Conservation (phyloP, 768 basidiomycete genomes). For the Podaxis carcinomalis region DNA sequence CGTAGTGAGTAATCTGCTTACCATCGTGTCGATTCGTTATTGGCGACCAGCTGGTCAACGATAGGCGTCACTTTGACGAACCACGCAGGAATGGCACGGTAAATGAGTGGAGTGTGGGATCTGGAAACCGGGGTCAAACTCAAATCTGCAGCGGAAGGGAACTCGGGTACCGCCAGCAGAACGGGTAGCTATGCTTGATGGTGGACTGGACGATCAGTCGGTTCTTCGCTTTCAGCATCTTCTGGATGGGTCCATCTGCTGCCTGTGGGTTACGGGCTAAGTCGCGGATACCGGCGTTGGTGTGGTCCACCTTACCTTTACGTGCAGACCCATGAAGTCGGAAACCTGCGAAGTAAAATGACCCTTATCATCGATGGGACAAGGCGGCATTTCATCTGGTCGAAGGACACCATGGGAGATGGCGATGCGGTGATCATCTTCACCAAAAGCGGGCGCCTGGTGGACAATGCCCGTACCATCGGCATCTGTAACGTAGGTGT, state of each 20-base stretch:
- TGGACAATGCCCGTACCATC: conserved; percentile 99
- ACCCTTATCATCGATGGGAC: conserved; percentile 89
- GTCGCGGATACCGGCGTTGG: not conserved
- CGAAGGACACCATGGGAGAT: conserved; percentile 79
- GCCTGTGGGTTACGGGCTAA: conserved; percentile 39
- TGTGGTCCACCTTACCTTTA: conserved; percentile 61
- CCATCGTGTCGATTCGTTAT: conserved; percentile 92
- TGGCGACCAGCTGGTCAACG: conserved; percentile 80
- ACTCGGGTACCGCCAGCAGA: conserved; percentile 82
- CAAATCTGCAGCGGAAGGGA: not conserved
- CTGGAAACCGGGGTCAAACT: conserved; percentile 32
- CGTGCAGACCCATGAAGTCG: conserved; percentile 83
- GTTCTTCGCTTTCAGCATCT: conserved; percentile 80
- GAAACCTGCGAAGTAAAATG: conserved; percentile 85
- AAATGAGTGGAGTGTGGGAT: conserved; percentile 92
- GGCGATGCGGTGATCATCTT: conserved; percentile 95
- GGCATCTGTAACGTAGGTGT: conserved; percentile 89
- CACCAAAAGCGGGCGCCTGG: conserved; percentile 97
- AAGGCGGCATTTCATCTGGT: conserved; percentile 91
- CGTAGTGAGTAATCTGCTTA: conserved; percentile 23
- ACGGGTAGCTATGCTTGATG: conserved; percentile 89
- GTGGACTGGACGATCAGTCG: conserved; percentile 86
- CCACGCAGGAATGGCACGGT: conserved; percentile 95
- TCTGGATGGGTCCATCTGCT: conserved; percentile 94
- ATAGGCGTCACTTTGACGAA: conserved; percentile 87